Percentiles rank a stretch among this genome's conserved stretches.
Conservation (phyloP, 352 stramenopile genomes). For the Phytophthora quininea region DNA sequence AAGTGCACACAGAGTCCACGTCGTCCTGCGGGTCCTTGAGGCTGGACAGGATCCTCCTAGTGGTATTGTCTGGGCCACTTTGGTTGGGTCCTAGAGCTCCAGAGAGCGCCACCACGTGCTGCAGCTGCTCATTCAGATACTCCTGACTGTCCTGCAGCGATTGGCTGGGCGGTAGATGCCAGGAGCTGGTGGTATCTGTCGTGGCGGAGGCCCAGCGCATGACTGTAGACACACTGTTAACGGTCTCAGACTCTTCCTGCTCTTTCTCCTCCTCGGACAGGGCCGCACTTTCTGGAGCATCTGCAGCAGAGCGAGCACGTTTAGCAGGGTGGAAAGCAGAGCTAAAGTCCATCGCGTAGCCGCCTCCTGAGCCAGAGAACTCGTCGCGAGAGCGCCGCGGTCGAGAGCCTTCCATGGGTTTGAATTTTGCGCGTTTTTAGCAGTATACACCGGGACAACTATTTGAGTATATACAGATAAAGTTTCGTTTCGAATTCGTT, state of each 20-base stretch:
- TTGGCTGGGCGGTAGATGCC: conserved; percentile 53
- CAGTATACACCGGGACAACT: background rate
- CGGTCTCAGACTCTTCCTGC: background rate
- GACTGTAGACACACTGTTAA: conserved; percentile 1
- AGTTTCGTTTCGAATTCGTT: background rate
- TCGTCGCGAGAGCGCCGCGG: conserved; percentile 15
- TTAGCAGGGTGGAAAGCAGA: conserved; percentile 26
- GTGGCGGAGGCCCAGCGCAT: conserved; percentile 4
- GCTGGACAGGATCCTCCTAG: conserved; percentile 19
- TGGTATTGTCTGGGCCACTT: conserved; percentile 21
- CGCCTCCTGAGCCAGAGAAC: background rate
- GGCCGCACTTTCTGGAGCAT: background rate
- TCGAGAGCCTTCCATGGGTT: too few species aligned
- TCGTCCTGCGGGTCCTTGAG: conserved; percentile 22
- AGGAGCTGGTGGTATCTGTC: conserved; percentile 28
- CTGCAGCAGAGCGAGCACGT: conserved; percentile 17
- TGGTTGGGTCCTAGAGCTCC: conserved; percentile 9
- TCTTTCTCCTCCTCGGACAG: conserved; percentile 28
- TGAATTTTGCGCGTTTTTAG: conserved; percentile 9
- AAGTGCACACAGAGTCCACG: conserved; percentile 28
- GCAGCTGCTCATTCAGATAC: conserved; percentile 74
- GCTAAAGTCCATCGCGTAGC: conserved; percentile 31
- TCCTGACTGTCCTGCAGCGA: conserved; percentile 49
- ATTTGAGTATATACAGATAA: background rate
- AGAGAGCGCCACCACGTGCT: conserved; percentile 49